Percentiles rank a stretch among this genome's conserved stretches.
Evolutionary conservation across 441 rosid species (phyloP).

Genomic region (Adansonia madagascariensis): DNA sequence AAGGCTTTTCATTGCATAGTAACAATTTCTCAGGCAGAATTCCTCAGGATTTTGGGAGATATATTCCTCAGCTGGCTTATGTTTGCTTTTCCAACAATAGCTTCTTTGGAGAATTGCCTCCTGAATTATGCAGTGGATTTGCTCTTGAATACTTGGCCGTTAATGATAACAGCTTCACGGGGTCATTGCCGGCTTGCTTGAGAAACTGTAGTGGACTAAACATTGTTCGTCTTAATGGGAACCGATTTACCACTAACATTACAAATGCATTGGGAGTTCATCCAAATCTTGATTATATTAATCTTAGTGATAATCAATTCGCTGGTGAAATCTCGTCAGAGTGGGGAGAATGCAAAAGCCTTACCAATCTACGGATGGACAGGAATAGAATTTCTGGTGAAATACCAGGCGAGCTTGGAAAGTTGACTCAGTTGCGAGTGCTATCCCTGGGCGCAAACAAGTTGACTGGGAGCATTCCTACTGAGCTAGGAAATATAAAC

Average conservation of each 20-base stretch:
- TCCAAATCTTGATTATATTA: slow-evolving; percentile 41
- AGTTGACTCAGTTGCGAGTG: slow-evolving; percentile 37
- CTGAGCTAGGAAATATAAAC: background rate
- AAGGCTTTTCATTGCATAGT: slow-evolving; percentile 32
- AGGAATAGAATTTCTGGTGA: slow-evolving; percentile 54
- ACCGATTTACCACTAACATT: slow-evolving; percentile 53
- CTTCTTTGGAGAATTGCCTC: slow-evolving; percentile 44
- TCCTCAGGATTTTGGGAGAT: slow-evolving; percentile 42
- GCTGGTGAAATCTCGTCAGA: slow-evolving; percentile 47
- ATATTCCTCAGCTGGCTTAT: slow-evolving; percentile 35
- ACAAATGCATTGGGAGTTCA: slow-evolving; percentile 56
- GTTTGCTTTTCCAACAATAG: slow-evolving; percentile 66
- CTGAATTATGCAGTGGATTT: slow-evolving; percentile 43
- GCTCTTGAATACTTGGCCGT: slow-evolving; percentile 42
- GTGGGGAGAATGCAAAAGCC: slow-evolving; percentile 64
- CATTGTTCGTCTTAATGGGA: slow-evolving; percentile 55
- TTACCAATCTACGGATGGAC: slow-evolving; percentile 51
- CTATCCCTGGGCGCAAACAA: slow-evolving; percentile 49
- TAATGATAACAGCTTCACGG: slow-evolving; percentile 53
- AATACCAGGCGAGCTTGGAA: slow-evolving; percentile 55
- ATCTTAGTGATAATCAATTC: slow-evolving; percentile 51
- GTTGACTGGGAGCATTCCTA: slow-evolving; percentile 38
- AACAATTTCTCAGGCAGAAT: slow-evolving; percentile 46
- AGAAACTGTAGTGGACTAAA: slow-evolving; percentile 43
- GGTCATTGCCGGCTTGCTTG: slow-evolving; percentile 62